Base-by-base conservation (phyloP, 495 filamentous ascomycete species). In the Aspergillus taichungensis region DNA sequence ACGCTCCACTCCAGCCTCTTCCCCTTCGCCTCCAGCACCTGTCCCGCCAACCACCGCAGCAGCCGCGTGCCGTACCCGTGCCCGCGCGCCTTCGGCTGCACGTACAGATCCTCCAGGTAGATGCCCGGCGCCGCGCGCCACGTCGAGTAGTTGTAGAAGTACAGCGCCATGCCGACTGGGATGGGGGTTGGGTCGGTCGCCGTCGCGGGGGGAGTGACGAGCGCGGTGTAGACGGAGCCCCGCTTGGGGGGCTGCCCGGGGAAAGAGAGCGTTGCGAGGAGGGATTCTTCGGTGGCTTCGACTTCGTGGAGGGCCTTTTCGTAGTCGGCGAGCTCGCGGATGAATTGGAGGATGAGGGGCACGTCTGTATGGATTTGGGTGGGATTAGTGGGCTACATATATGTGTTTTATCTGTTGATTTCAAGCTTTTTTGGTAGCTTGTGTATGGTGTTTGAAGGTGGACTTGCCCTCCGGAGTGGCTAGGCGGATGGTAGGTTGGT, bases 31-130 rank as follows among this genome's bases (percentile, higher is more conserved):
- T 73, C 73, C 32, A 63, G 31, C 42, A 86, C 69, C 40, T 85
- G 76, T 63, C 91, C 84, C 30, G 91, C 91, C 62, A 96, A 66
- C 56, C 79, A 79, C 40, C 76, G 76, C 32, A 98, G 68, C 59
- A 97, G 53, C 56, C 73, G 66, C 57, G 80, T 84, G 10, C 88
- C 92, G 55, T 91, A 94, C 3, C 91, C 90, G 29, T 77, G 71
- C 13, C 81, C 80, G 5, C 92, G 68, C 37, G 83, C 82, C 24
- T 62, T 65, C 14, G 80, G 76, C 55, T 81, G 69, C 29, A 98
- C 87, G 55, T 85, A 96, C 8, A 98, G 68, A 59, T 98, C 92
- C 60, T 98, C 92, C 9, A 98, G 82, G 57, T 92, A 95, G 52
- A 98, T 88, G 1, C 92, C 92, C 2, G 92, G 84, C 8, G 76